Base-by-base conservation (phyloP, 768 basidiomycete genomes). In the Boletus barrowsii region DNA sequence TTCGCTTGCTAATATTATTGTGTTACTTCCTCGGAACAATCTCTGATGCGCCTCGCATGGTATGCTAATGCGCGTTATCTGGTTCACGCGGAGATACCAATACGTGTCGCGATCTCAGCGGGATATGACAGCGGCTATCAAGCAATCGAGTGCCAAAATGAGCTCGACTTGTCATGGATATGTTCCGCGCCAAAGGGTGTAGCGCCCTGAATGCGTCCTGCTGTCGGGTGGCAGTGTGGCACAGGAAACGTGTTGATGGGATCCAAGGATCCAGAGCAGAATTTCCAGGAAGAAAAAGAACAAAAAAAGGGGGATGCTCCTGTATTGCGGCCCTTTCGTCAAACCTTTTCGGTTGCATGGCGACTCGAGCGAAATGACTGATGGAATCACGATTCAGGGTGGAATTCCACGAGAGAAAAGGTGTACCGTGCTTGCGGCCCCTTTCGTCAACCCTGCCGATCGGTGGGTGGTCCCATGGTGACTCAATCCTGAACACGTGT, bases 171-270 rank as follows among this genome's bases (percentile, higher is more conserved):
- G 24, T 14, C 14, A 43, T 60, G 42, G 56, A 5, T 46, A 61
- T 46, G 55, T 10, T 47, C 60, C 50, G 48, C 29, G 40, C 22
- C 17, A 37, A 39, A 30, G 32, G 11, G 15, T 13, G 11, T 17
- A 39, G 18, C 32, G 45, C 26, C n/a, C n/a, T n/a, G n/a, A n/a
- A n/a, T n/a, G 47, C 17, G 10, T 39, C 43, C 54, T 22, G 17
- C 30, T 5, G 14, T 22, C 44, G 37, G 24, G 44, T 46, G 51
- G 51, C 51, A 37, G 29, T 29, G 29, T 29, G 26, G 10, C 10
- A 7, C 44, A 52, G 6, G 17, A 42, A 62, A 55, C 61, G 61
- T 63, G 61, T 44, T 57, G 47, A 47, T 63, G 49, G 9, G n/a
- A 13, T 29, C 9, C 10, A 32, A 29, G 26, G n/a, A 39, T 6